Conservation (phyloP, 495 filamentous ascomycete genomes). For the Penicillium cinerascens region DNA sequence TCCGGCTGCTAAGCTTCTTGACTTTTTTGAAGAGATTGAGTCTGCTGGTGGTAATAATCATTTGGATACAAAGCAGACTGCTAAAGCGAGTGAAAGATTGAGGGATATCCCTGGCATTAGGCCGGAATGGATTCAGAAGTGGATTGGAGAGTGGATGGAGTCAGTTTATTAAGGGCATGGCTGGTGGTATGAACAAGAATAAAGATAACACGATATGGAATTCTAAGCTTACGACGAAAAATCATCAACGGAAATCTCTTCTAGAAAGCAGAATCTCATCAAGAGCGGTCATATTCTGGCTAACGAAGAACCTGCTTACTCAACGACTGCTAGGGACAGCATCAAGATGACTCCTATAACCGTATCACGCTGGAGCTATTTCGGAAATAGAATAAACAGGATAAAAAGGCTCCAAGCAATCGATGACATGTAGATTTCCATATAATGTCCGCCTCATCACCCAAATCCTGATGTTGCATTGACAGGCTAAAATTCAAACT, state of each 20-base stretch:
- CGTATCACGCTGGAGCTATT: not conserved
- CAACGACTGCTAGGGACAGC: no score
- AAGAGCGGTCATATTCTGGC: no score
- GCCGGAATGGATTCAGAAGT: conserved; percentile 26
- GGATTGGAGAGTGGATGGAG: conserved; percentile 23
- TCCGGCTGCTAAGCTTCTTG: conserved; percentile 26
- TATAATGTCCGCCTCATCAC: not conserved
- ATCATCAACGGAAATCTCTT: no score
- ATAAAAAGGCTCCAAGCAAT: not conserved
- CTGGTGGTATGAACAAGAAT: not conserved
- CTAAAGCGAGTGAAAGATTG: conserved; percentile 13
- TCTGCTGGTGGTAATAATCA: not conserved
- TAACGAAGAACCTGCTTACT: no score
- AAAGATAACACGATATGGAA: not conserved
- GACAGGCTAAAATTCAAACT: not conserved
- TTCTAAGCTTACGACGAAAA: not conserved
- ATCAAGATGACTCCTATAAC: not conserved
- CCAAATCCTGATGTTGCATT: conserved; percentile 8
- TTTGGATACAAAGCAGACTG: conserved; percentile 13
- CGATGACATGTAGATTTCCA: not conserved
- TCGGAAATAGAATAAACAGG: not conserved
- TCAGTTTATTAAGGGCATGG: not conserved
- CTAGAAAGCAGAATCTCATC: no score
- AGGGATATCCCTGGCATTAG: conserved; percentile 13
- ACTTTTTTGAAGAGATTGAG: conserved; percentile 17